Base-by-base conservation (phyloP, 306 rosid species). In the Rosa chinensis region DNA sequence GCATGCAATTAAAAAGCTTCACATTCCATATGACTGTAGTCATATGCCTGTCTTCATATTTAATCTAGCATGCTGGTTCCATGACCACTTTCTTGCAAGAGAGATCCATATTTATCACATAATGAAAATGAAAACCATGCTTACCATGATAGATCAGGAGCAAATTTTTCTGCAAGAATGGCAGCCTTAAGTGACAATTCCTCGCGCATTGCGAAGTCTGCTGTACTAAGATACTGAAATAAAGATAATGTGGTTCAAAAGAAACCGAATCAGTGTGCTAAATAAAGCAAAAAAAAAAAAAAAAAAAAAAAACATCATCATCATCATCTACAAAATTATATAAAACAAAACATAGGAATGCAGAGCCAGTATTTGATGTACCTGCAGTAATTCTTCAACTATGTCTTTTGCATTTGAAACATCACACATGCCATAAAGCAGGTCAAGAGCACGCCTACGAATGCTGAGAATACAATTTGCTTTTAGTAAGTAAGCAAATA, bases 391-490 rank as follows among this genome's bases (percentile, higher is more conserved):
- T 86, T 96, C 99, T 87, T 96, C 99, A 32, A 96, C 99, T 80
- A 96, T 96, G 86, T 96, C 99, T 86, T 96, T 96, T 59, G 98
- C 99, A 81, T 96, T 96, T 88, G 99, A 89, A 88, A 93, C 90
- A 74, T 96, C 99, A 86, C 99, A 96, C 99, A 96, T 96, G 80
- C 99, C 98, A 84, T 96, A 96, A 73, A 96, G 99, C 86, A 96
- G 90, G 88, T 96, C 99, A 47, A 96, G 96, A 79, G 99, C 99
- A 79, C 99, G 97, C 88, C 99, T 89, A 73, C 98, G 98, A 70
- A 93, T 96, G 81, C 99, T 96, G 97, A 72, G 52, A 42, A 66
- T 49, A 75, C 21, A 84, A 85, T 50, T 43, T n/a, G 53, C 77
- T 32, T 53, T 76, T 37, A 85, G 84, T 83, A 56, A 83, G 79